A percentile compares a stretch with the other conserved stretches of the same genome.
These are phyloP conservation scores for Mortierella sp. DNA, from an alignment of 371 early-diverging fungal species.

Conservation along the genomic window DNA sequence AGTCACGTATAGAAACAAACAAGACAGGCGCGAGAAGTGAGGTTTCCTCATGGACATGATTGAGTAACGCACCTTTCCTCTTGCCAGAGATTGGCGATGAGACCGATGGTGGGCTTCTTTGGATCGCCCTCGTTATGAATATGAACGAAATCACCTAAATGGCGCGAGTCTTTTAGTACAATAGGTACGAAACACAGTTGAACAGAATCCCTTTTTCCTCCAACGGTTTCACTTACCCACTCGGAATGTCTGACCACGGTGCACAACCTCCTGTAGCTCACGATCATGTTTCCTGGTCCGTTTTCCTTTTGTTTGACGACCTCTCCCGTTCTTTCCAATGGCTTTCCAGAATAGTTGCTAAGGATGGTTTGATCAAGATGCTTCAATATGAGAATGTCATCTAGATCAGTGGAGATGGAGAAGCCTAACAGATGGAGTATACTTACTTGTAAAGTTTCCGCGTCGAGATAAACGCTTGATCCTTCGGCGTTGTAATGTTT, in stretches of 20 bases:
- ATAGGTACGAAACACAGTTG: no score
- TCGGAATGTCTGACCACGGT: conserved; percentile 18
- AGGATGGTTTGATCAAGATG: no score
- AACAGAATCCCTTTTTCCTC: no score
- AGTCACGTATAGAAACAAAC: no score
- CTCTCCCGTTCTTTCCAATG: conserved; percentile 41
- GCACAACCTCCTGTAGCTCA: conserved; percentile 25
- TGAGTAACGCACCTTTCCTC: conserved; percentile 36
- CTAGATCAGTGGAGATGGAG: no score
- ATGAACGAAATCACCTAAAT: conserved; percentile 45
- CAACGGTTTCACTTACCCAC: conserved; percentile 28
- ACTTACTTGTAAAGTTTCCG: conserved; percentile 67
- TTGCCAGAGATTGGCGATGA: conserved; percentile 44
- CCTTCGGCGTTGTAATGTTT: conserved; percentile 82
- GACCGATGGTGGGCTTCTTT: conserved; percentile 38
- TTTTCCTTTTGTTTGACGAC: conserved; percentile 20
- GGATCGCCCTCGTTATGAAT: conserved; percentile 39
- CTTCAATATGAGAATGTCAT: no score
- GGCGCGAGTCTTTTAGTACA: background rate
- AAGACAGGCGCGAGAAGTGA: no score
- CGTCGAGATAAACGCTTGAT: conserved; percentile 82
- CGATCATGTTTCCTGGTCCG: conserved; percentile 22
- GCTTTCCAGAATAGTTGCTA: conserved; percentile 47
- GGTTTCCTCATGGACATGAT: no score
- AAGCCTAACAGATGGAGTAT: background rate